Evolutionary conservation across 176 grass and related monocot genomes (phyloP).

Genomic region (Hsuehochloa calcarea): DNA sequence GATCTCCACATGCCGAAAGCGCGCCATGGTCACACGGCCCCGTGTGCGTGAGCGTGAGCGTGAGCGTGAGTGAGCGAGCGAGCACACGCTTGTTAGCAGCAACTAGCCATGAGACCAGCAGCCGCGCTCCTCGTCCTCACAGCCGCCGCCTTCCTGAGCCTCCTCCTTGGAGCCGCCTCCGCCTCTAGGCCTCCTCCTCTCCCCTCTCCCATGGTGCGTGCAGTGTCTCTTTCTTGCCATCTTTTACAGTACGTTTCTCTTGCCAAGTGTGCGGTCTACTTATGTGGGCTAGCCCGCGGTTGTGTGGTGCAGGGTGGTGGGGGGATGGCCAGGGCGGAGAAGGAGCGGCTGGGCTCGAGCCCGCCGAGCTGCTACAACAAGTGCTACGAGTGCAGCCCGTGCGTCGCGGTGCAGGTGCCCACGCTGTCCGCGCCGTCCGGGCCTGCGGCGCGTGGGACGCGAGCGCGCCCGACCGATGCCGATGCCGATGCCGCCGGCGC

Average conservation of each 20-base stretch:
- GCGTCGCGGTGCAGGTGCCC: slow-evolving; percentile 71
- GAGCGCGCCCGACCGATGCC: not conserved
- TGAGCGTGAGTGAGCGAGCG: slow-evolving; percentile 21
- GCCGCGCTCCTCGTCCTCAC: not conserved
- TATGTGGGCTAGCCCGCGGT: not conserved
- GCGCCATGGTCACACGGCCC: slow-evolving; percentile 17
- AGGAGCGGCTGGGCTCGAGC: slow-evolving; percentile 73
- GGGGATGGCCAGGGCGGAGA: slow-evolving; percentile 30
- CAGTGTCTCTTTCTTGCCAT: not conserved
- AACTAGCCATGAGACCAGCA: slow-evolving; percentile 28
- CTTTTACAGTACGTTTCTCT: not conserved
- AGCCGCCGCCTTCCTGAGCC: slow-evolving; percentile 5
- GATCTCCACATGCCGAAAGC: not conserved
- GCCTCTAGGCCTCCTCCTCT: not conserved
- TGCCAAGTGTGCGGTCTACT: not conserved
- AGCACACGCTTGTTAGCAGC: not conserved
- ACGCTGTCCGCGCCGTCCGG: slow-evolving; percentile 33
- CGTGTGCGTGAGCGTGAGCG: not conserved
- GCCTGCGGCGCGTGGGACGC: not conserved
- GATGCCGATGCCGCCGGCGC: not conserved
- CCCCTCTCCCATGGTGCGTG: slow-evolving; percentile 16
- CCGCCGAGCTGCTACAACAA: slow-evolving; percentile 73
- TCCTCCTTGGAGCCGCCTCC: slow-evolving; percentile 3
- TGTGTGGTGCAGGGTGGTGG: not conserved
- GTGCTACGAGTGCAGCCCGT: slow-evolving; percentile 73